Conservation (phyloP, 2,329 filamentous ascomycete genomes). For the Scytalidium lignicola region DNA sequence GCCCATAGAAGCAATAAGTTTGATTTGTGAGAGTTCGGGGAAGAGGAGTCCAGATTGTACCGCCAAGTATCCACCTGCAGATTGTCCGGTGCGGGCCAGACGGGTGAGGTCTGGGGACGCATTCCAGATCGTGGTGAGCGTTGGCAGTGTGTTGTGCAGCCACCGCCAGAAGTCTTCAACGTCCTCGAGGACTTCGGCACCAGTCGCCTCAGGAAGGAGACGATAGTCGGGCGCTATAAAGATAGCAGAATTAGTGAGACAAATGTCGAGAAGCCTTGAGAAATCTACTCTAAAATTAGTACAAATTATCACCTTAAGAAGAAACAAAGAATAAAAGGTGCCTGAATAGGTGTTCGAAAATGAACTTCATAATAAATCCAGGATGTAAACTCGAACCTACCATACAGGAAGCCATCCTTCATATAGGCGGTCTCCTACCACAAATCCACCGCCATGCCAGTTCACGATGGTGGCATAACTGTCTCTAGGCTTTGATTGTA, state of each 20-base stretch:
- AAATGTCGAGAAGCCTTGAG: conserved; percentile 32
- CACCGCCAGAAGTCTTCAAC: conserved; percentile 43
- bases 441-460: conserved; percentile 6
- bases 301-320: too few relatives aligned
- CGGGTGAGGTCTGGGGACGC: neutral
- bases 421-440: neutral
- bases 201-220: conserved; percentile 41
- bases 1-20: too few relatives aligned
- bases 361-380: neutral
- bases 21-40: conserved; percentile 3
- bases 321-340: too few relatives aligned
- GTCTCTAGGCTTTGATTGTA: neutral
- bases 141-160: conserved; percentile 22
- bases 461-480: conserved; percentile 3
- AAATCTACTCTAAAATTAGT: too few relatives aligned
- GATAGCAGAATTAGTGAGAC: conserved; percentile 34
- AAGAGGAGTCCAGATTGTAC: conserved; percentile 11
- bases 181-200: conserved; percentile 41
- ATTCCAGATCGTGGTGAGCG: neutral
- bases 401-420: neutral
- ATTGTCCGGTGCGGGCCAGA: neutral
- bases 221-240: conserved; percentile 44
- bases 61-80: conserved; percentile 15
- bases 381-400: neutral
- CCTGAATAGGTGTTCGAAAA: neutral